Percentiles rank a stretch among this genome's conserved stretches.
These are phyloP conservation scores for Aspergillus bertholletiae DNA, from an alignment of 495 filamentous ascomycete species.

Conservation along the genomic window DNA sequence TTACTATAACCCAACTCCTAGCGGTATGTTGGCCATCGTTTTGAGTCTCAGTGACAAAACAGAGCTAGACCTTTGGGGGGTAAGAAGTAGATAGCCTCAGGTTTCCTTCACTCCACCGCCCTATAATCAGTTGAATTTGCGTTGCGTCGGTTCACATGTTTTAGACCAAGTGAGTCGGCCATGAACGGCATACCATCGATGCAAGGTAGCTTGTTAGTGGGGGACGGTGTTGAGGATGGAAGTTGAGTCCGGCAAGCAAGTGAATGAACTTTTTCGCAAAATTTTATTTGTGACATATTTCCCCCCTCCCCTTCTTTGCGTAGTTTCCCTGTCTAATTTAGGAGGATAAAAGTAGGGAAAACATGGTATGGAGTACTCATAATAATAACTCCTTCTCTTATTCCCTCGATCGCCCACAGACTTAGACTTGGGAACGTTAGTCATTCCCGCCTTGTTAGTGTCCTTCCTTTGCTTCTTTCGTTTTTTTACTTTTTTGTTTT, in stretches of 20 bases:
- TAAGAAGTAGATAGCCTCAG: no score
- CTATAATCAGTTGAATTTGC: no score
- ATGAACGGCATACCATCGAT: neutral
- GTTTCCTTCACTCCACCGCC: no score
- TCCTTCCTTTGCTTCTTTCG: constrained; percentile 1
- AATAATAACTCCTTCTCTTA: neutral
- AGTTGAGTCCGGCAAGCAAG: neutral
- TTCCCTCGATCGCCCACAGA: neutral
- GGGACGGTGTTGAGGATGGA: neutral
- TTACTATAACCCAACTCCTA: no score
- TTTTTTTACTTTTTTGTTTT: constrained; percentile 1
- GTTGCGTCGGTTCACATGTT: no score
- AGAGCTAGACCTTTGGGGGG: no score
- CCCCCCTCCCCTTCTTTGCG: no score
- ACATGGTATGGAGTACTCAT: neutral
- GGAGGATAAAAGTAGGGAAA: neutral
- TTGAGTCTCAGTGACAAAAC: no score
- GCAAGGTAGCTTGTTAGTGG: neutral
- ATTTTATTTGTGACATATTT: no score
- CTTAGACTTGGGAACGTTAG: constrained; percentile 7
- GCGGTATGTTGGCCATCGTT: no score
- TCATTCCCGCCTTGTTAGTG: constrained; percentile 5
- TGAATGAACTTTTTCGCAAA: no score
- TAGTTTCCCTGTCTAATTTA: neutral
- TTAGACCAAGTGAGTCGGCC: neutral